Conservation (phyloP, 2,329 filamentous ascomycete genomes). For the Gaeumannomyces tritici region DNA sequence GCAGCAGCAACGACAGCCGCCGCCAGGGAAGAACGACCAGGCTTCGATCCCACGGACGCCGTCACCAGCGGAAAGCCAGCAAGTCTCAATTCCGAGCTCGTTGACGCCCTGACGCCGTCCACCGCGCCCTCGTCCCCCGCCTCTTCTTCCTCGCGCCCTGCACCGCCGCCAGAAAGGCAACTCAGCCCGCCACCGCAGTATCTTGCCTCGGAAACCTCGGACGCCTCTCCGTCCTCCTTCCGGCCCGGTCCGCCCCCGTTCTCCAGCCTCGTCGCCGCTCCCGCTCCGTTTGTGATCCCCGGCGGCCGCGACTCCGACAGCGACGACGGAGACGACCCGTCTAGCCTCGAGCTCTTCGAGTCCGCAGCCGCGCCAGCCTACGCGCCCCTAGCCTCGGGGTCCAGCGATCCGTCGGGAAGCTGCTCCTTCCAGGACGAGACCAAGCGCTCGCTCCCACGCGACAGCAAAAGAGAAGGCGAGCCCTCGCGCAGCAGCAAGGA, state of each 20-base stretch:
- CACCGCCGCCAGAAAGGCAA: constrained; percentile 9
- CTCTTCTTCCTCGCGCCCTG: not conserved
- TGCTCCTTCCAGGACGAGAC: constrained; percentile 54
- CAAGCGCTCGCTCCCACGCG: constrained; percentile 73
- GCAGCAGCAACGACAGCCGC: not conserved
- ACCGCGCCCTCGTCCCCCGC: not conserved
- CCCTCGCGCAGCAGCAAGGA: constrained; percentile 57
- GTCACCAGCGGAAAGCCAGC: constrained; percentile 11
- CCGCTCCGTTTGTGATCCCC: constrained; percentile 10
- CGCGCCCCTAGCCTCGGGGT: constrained; percentile 30
- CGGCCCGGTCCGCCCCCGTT: constrained; percentile 45
- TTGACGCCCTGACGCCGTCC: not conserved
- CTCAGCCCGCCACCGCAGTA: constrained; percentile 51
- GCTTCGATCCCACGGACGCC: not conserved
- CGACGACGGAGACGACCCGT: constrained; percentile 10
- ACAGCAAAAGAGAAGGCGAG: constrained; percentile 59
- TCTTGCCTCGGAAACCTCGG: constrained; percentile 37
- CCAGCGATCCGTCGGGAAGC: constrained; percentile 20
- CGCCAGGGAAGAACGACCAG: not conserved
- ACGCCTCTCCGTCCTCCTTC: constrained; percentile 17
- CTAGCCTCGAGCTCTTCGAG: constrained; percentile 10
- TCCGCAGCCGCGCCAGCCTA: constrained; percentile 46
- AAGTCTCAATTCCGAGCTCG: constrained; percentile 2
- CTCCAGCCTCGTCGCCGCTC: constrained; percentile 44
- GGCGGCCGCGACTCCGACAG: constrained; percentile 6